Base-by-base conservation (phyloP, 2,329 filamentous ascomycete species). In the Metarhizium humberi region DNA sequence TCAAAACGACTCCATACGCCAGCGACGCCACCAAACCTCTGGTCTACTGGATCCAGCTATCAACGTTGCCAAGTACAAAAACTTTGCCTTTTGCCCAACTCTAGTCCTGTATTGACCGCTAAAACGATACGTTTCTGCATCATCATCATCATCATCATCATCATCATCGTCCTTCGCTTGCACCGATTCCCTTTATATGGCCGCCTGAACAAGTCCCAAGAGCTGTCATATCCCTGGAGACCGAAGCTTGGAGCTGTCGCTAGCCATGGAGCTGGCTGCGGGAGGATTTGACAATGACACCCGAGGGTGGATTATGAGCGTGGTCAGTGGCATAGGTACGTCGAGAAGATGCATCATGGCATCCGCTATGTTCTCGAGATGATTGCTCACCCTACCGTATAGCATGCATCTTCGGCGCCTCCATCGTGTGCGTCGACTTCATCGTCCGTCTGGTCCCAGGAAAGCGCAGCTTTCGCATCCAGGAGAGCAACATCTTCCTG, bases 221-320 rank as follows among this genome's bases (percentile, higher is more conserved):
- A 30, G 18, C 4, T 14, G 16, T 29, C 10, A 14, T 18, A 7
- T 32, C 34, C 16, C n/a, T 46, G n/a, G 48, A 52, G 16, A 51
- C 16, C 30, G 34, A 47, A 38, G 16, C 30, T 20, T 32, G 34
- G 29, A 47, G 48, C 32, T 20, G 18, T 48, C 50, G 25, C 47
- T 50, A 42, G 66, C 64, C 67, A 78, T 78, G 73, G 68, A 69
- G 54, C 55, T 68, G 62, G 60, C 55, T 56, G 62, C 60, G 55
- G 63, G 61, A 52, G 70, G 64, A 40, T 66, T 87, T 60, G 79
- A 84, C 68, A 94, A 92, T 75, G 92, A 97, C 75, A 86, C 86
- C 59, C 84, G 91, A 60, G 92, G 94, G 65, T 97, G 92, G 92
- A 86, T 97, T 63, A 90, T 97, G 88, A 85, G 80, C 65, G 78